Conservation (phyloP, 805 yeast species). For the Ogataea kodamae region DNA sequence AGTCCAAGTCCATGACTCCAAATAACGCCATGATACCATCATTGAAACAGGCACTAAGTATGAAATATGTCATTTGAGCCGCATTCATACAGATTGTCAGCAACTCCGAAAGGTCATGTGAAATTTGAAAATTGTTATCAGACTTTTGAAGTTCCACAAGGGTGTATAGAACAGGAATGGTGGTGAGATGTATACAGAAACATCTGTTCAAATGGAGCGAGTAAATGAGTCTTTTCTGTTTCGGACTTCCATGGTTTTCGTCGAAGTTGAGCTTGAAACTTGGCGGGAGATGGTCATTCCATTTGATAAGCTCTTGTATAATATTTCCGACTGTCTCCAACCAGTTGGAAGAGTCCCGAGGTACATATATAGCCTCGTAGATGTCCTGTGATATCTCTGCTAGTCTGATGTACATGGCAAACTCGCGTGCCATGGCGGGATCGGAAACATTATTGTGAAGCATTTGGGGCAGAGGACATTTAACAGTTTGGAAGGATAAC, state of each 20-base stretch:
- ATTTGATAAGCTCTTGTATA: constrained; percentile 22
- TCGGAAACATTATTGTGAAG: constrained; percentile 4
- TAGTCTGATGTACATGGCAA: constrained; percentile 21
- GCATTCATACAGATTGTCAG: constrained; percentile 27
- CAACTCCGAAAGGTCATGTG: constrained; percentile 19
- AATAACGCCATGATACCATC: constrained; percentile 24
- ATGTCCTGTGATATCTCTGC: constrained; percentile 25
- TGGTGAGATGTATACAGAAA: constrained; percentile 29
- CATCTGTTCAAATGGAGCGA: constrained; percentile 28
- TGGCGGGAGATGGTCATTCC: constrained; percentile 25
- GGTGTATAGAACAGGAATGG: constrained; percentile 27
- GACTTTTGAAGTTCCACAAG: constrained; percentile 20
- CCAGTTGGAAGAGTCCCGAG: constrained; percentile 13
- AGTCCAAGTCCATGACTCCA: constrained; percentile 32
- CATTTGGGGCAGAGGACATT: constrained; percentile 21
- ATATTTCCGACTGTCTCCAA: constrained; percentile 18
- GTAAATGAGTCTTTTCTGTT: constrained; percentile 21
- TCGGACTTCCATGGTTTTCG: constrained; percentile 8
- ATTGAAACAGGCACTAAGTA: constrained; percentile 18
- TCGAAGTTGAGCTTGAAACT: constrained; percentile 14
- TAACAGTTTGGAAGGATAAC: constrained; percentile 15
- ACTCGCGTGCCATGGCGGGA: constrained; percentile 14
- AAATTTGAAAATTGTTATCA: constrained; percentile 11
- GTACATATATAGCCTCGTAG: constrained; percentile 21
- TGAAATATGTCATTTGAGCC: constrained; percentile 24